Evolutionary conservation across 169 alveolate genomes (phyloP).

Genomic region (Amoebophrya sp.): DNA sequence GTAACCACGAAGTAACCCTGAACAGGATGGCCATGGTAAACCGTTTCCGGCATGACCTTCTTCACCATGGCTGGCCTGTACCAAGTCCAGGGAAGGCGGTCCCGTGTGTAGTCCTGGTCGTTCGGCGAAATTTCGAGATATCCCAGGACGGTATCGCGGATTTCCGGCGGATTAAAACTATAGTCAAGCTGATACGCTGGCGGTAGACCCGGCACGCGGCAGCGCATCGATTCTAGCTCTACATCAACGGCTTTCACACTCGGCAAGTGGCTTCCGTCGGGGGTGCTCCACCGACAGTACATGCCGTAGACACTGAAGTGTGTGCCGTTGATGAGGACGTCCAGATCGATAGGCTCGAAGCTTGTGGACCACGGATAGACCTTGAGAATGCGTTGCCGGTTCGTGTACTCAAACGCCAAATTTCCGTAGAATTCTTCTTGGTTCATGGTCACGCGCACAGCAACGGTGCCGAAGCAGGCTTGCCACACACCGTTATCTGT

Average conservation of each 20-base stretch:
- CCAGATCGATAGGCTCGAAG: constrained; percentile 24
- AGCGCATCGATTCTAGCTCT: neutral
- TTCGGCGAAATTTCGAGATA: constrained; percentile 30
- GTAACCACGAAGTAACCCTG: neutral
- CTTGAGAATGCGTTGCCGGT: constrained; percentile 28
- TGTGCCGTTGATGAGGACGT: neutral
- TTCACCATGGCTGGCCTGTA: constrained; percentile 27
- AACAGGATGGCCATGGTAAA: neutral
- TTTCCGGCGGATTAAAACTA: too few species aligned
- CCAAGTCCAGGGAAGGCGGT: constrained; percentile 29
- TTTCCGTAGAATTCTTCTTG: constrained; percentile 33
- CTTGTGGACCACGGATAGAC: constrained; percentile 25
- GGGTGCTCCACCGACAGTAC: constrained; percentile 35
- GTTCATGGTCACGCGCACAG: constrained; percentile 18
- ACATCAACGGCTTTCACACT: constrained; percentile 24
- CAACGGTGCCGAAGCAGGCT: constrained; percentile 19
- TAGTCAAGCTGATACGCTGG: neutral
- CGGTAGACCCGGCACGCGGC: neutral
- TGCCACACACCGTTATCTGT: neutral
- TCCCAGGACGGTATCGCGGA: neutral
- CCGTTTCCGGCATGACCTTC: constrained; percentile 20
- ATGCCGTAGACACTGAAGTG: neutral
- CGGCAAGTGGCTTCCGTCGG: neutral
- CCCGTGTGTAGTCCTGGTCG: constrained; percentile 34
- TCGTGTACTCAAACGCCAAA: constrained; percentile 27